Evolutionary conservation across 1,139 yeast genomes (phyloP).

Genomic region (Geotrichum cucujoidarum): DNA sequence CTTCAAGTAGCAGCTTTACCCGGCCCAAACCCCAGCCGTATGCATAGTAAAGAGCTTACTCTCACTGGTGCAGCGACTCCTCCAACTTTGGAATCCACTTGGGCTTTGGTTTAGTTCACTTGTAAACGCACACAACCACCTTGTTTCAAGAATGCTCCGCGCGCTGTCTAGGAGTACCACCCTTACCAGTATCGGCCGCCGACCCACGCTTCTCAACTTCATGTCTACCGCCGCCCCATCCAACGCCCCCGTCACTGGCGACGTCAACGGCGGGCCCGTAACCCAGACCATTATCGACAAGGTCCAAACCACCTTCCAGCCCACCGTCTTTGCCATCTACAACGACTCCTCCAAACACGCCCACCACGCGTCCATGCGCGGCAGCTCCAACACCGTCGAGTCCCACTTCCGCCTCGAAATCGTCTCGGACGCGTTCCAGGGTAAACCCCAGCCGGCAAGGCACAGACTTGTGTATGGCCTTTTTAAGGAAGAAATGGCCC

Average conservation of each 20-base stretch:
- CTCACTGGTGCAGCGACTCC: too few relatives aligned
- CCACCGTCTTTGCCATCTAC: constrained; percentile 50
- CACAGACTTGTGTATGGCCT: constrained; percentile 71
- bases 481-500: constrained; percentile 65
- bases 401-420: constrained; percentile 71
- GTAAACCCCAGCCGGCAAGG: constrained; percentile 65
- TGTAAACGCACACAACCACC: too few relatives aligned
- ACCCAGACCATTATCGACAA: constrained; percentile 48
- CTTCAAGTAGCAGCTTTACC: too few relatives aligned
- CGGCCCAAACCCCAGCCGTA: too few relatives aligned
- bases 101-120: too few relatives aligned
- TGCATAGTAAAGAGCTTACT: too few relatives aligned
- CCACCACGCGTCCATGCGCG: constrained; percentile 79
- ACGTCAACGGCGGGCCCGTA: constrained; percentile 39
- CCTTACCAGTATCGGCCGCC: too few relatives aligned
- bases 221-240: constrained; percentile 11
- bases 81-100: too few relatives aligned
- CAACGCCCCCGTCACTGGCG: constrained; percentile 10
- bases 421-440: constrained; percentile 65
- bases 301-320: constrained; percentile 45
- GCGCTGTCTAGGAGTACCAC: background rate
- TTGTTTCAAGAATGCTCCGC: background rate
- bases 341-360: constrained; percentile 89
- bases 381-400: constrained; percentile 68
- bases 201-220: background rate